A percentile compares a stretch with the other conserved stretches of the same genome.
Evolutionary conservation across 169 alveolate species (phyloP).

Genomic region (Babesia sp.): DNA sequence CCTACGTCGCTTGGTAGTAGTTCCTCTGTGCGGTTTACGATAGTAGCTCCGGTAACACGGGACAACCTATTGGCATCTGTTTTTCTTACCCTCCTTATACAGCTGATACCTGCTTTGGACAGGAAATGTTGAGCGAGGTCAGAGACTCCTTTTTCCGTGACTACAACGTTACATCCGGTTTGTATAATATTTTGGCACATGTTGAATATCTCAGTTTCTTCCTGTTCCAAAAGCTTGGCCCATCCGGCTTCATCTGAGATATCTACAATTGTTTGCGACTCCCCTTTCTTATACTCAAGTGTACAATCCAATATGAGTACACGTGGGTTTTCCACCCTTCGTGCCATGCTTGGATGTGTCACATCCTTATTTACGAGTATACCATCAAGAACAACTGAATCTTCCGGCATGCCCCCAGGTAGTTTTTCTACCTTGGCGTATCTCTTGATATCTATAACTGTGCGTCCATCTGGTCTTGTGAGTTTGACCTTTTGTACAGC

Average conservation of each 20-base stretch:
- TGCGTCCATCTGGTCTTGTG: slow-evolving; percentile 70
- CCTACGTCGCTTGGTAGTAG: slow-evolving; percentile 92
- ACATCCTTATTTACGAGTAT: slow-evolving; percentile 96
- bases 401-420: slow-evolving; percentile 99
- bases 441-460: slow-evolving; percentile 93
- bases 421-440: slow-evolving; percentile 97
- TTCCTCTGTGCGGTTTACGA: slow-evolving; percentile 98
- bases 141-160: slow-evolving; percentile 97
- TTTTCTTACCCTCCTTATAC: slow-evolving; percentile 90
- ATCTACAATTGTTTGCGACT: slow-evolving; percentile 96
- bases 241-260: slow-evolving; percentile 95
- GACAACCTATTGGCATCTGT: slow-evolving; percentile 97
- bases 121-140: slow-evolving; percentile 96
- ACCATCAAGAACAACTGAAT: slow-evolving; percentile 94
- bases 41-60: slow-evolving; percentile 95
- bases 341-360: slow-evolving; percentile 97
- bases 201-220: slow-evolving; percentile 94
- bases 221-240: slow-evolving; percentile 91
- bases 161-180: slow-evolving; percentile 94
- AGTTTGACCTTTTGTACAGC: slow-evolving; percentile 87
- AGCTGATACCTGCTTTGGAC: slow-evolving; percentile 91
- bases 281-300: slow-evolving; percentile 98
- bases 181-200: slow-evolving; percentile 94
- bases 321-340: slow-evolving; percentile 93
- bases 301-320: slow-evolving; percentile 96